Conservation (phyloP, 2,329 filamentous ascomycete genomes). For the Hortaea werneckii region DNA sequence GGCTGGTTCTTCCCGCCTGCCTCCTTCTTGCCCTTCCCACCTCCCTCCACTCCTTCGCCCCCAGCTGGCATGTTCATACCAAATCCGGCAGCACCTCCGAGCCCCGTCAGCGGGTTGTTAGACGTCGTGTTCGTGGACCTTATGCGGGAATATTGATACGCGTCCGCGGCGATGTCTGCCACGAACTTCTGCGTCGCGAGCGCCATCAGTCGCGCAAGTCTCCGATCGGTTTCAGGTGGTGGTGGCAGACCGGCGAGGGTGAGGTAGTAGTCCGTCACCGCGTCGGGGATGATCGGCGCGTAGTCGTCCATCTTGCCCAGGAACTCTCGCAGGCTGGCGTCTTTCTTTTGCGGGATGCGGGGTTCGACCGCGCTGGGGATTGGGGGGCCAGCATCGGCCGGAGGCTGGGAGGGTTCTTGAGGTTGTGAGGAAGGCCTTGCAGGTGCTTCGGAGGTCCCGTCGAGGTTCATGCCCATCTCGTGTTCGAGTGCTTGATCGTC, state of each 20-base stretch:
- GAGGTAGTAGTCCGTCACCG: slow-evolving; percentile 96
- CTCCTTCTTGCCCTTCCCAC: slow-evolving; percentile 30
- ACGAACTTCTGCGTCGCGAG: slow-evolving; percentile 99
- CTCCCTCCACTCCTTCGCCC: slow-evolving; percentile 41
- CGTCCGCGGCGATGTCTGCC: slow-evolving; percentile 91
- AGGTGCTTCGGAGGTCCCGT: neutral
- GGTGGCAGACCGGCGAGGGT: slow-evolving; percentile 90
- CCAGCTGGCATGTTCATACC: slow-evolving; percentile 48
- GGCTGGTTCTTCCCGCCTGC: slow-evolving; percentile 27
- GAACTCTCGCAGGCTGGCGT: slow-evolving; percentile 86
- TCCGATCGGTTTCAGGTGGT: slow-evolving; percentile 78
- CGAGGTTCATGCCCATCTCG: neutral
- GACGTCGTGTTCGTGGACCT: slow-evolving; percentile 82
- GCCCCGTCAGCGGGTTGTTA: slow-evolving; percentile 83
- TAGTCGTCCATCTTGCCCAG: slow-evolving; percentile 96
- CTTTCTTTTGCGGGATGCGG: slow-evolving; percentile 71
- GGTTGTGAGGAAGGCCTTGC: neutral
- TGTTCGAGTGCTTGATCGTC: slow-evolving; percentile 1
- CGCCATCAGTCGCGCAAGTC: slow-evolving; percentile 83
- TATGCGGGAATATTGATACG: slow-evolving; percentile 95
- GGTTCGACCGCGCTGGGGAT: slow-evolving; percentile 33
- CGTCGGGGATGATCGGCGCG: slow-evolving; percentile 96
- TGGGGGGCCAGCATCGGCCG: slow-evolving; percentile 27
- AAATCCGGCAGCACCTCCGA: slow-evolving; percentile 65
- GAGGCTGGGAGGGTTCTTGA: neutral